These are phyloP conservation scores for Aegilops speltoides DNA, from an alignment of 176 grass and related monocot genomes.

Conservation along the genomic window DNA sequence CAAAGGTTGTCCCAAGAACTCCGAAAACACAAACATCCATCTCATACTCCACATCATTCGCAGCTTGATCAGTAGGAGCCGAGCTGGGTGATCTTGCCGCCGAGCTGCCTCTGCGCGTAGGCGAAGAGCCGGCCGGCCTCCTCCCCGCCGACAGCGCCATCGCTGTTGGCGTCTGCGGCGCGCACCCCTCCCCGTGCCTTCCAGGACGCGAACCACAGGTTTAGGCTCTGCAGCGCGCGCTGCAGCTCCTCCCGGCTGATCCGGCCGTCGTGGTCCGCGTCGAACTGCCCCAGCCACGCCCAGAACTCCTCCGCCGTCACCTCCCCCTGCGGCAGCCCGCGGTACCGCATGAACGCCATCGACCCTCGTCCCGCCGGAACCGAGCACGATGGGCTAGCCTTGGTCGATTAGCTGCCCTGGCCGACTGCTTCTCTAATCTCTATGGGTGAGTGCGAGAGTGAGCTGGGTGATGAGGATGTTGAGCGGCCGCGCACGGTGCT, in stretches of 20 bases:
- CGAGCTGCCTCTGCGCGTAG: conserved; percentile 57
- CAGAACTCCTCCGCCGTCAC: conserved; percentile 64
- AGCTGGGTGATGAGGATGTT: neutral
- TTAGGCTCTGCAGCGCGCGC: conserved; percentile 50
- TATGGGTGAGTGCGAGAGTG: neutral
- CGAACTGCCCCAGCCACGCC: conserved; percentile 80
- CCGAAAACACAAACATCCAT: neutral
- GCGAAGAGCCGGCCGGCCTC: conserved; percentile 42
- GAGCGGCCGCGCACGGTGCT: neutral
- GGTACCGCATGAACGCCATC: conserved; percentile 58
- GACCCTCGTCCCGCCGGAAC: neutral
- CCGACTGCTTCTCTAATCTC: too few relatives aligned
- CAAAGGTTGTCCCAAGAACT: neutral
- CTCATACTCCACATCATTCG: too few relatives aligned
- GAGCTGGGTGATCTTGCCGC: conserved; percentile 64
- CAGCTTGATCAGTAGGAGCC: neutral
- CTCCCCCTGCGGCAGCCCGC: conserved; percentile 56
- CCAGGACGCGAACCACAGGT: conserved; percentile 72
- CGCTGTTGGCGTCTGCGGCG: conserved; percentile 45
- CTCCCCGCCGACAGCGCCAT: conserved; percentile 44
- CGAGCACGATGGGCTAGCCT: neutral
- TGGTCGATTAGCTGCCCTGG: neutral
- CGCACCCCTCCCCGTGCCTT: conserved; percentile 54
- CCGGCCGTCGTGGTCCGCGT: conserved; percentile 50
- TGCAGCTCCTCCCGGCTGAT: conserved; percentile 69